phyloP scores from a whole-genome alignment of 176 grass and related monocot species.

The Ananas comosus region DNA sequence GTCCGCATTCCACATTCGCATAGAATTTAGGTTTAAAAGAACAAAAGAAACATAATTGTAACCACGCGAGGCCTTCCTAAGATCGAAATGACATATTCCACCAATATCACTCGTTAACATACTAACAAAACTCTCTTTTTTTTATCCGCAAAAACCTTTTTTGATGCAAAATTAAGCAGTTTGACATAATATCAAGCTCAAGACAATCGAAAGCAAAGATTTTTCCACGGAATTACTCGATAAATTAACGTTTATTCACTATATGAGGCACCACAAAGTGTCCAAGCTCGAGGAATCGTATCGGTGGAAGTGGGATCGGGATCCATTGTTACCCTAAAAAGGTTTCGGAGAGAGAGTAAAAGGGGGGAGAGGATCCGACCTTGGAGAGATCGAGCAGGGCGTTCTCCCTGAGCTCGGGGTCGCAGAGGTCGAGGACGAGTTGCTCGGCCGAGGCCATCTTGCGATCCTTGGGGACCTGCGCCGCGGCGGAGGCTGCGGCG shows the following conservation, averaged over 20 bases:
- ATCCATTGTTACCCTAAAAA: too few relatives aligned
- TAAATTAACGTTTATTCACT: background rate
- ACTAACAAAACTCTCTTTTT: background rate
- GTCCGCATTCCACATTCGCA: too few relatives aligned
- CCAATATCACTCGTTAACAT: too few relatives aligned
- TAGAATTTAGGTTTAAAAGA: too few relatives aligned
- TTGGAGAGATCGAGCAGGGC: conserved; percentile 66
- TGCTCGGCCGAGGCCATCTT: conserved; percentile 63
- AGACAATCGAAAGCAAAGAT: background rate
- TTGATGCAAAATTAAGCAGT: background rate
- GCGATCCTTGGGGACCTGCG: conserved; percentile 31
- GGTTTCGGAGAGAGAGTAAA: background rate
- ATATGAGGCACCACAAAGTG: background rate
- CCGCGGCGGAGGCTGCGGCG: conserved; percentile 2
- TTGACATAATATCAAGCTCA: background rate
- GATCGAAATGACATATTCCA: too few relatives aligned
- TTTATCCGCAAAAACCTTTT: background rate
- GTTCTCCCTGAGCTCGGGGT: conserved; percentile 63
- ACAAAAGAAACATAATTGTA: too few relatives aligned
- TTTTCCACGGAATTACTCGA: background rate
- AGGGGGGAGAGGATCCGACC: conserved; percentile 16
- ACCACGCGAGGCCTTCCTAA: too few relatives aligned
- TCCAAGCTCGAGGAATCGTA: too few relatives aligned
- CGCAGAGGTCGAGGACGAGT: conserved; percentile 74
- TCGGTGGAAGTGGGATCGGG: too few relatives aligned